phyloP scores from a whole-genome alignment of 139 green algal genomes.

The Diplosphaera chodatii region DNA sequence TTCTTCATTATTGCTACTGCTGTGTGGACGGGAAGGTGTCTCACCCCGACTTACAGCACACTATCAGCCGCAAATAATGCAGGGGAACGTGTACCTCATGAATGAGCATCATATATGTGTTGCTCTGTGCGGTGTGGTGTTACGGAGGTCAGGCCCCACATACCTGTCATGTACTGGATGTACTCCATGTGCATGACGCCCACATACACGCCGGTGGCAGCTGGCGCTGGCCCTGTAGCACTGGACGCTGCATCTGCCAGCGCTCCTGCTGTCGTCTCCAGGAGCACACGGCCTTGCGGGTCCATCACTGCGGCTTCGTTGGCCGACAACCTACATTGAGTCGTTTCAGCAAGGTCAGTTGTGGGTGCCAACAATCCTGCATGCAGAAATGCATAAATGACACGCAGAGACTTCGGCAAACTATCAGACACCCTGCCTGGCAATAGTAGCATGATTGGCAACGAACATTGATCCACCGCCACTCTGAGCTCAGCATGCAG shows the following conservation, averaged over 20 bases:
- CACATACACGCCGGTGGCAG: constrained; percentile 15
- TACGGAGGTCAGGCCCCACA: no score
- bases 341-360: no score
- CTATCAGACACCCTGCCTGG: no score
- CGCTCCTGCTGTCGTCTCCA: constrained; percentile 18
- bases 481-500: no score
- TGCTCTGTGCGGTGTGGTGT: not conserved
- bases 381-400: not conserved
- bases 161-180: constrained; percentile 20
- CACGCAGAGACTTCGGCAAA: no score
- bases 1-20: no score
- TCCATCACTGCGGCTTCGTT: constrained; percentile 30
- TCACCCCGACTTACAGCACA: constrained; percentile 13
- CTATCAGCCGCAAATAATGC: no score
- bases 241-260: not conserved
- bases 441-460: no score
- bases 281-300: constrained; percentile 26
- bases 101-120: not conserved
- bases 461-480: no score
- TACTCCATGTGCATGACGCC: constrained; percentile 34
- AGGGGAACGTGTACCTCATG: constrained; percentile 5
- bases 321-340: constrained; percentile 6
- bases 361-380: no score
- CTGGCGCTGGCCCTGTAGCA: no score
- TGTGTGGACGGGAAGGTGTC: no score